A percentile compares a stretch with the other conserved stretches of the same genome.
Evolutionary conservation across 768 basidiomycete species (phyloP).

Genomic region (Clathrus columnatus): DNA sequence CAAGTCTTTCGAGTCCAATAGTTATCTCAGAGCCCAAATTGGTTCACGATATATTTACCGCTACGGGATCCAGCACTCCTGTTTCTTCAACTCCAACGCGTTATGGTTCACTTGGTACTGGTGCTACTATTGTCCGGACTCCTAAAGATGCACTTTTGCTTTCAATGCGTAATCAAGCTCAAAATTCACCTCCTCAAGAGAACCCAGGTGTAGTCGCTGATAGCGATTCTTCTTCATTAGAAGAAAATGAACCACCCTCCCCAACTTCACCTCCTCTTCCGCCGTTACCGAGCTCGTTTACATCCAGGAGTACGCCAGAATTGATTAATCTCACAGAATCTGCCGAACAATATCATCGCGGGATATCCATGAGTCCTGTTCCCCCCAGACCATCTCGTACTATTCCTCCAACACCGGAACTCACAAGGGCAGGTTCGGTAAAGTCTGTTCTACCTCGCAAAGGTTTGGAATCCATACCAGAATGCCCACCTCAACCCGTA

Average conservation of each 20-base stretch:
- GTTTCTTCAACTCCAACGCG: slow-evolving; percentile 19
- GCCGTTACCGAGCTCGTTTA: slow-evolving; percentile 39
- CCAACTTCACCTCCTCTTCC: slow-evolving; percentile 48
- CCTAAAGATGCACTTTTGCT: slow-evolving; percentile 65
- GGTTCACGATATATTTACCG: slow-evolving; percentile 24
- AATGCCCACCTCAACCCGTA: slow-evolving; percentile 37
- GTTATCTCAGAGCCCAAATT: slow-evolving; percentile 38
- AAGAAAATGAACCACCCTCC: slow-evolving; percentile 12
- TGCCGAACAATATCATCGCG: too few relatives aligned
- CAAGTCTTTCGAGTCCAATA: slow-evolving; percentile 18
- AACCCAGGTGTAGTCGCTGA: slow-evolving; percentile 4
- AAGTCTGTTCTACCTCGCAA: slow-evolving; percentile 17
- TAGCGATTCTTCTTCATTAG: slow-evolving; percentile 6
- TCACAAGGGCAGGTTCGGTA: slow-evolving; percentile 1
- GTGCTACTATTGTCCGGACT: slow-evolving; percentile 69
- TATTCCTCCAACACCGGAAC: slow-evolving; percentile 9
- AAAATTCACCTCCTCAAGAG: slow-evolving; percentile 2
- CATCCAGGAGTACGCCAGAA: slow-evolving; percentile 21
- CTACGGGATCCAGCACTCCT: slow-evolving; percentile 10
- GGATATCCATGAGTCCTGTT: slow-evolving; percentile 21
- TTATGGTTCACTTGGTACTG: slow-evolving; percentile 51
- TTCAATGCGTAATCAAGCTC: slow-evolving; percentile 13
- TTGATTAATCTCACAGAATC: not conserved
- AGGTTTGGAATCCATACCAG: slow-evolving; percentile 36
- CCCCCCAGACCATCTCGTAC: slow-evolving; percentile 27